Conservation (phyloP, 768 basidiomycete species). For the Brasilioporus rufonigricans region DNA sequence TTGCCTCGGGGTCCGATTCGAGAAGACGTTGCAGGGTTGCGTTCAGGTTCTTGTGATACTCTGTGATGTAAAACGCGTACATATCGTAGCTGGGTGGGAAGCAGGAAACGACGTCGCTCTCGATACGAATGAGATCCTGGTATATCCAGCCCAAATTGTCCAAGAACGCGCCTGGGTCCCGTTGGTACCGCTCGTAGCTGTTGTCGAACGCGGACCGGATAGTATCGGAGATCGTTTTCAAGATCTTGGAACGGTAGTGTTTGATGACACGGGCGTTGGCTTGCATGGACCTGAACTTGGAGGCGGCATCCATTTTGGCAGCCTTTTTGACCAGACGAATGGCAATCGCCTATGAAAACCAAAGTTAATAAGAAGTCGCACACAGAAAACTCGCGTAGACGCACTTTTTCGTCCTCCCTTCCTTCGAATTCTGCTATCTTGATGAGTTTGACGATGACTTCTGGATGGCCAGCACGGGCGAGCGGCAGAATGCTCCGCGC, state of each 20-base stretch:
- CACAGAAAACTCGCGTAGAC: background rate
- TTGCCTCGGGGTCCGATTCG: slow-evolving; percentile 80
- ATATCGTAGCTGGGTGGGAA: slow-evolving; percentile 95
- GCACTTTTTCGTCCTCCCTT: slow-evolving; percentile 89
- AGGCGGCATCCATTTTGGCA: slow-evolving; percentile 87
- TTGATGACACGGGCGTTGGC: slow-evolving; percentile 92
- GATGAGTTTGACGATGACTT: slow-evolving; percentile 87
- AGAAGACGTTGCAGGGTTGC: slow-evolving; percentile 67
- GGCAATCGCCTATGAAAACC: slow-evolving; percentile 71
- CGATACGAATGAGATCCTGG: slow-evolving; percentile 91
- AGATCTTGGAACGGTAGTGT: slow-evolving; percentile 89
- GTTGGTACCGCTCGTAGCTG: slow-evolving; percentile 59
- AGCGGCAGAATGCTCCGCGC: slow-evolving; percentile 77
- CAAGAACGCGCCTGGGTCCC: slow-evolving; percentile 71
- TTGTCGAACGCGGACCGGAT: slow-evolving; percentile 70
- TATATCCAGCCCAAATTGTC: slow-evolving; percentile 86
- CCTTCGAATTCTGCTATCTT: slow-evolving; percentile 96
- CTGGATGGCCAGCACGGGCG: slow-evolving; percentile 72
- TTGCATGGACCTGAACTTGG: slow-evolving; percentile 91
- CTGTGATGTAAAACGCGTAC: slow-evolving; percentile 74
- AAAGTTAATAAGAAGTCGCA: background rate
- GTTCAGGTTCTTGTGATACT: slow-evolving; percentile 88
- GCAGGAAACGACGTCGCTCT: slow-evolving; percentile 83
- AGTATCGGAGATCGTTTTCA: slow-evolving; percentile 74
- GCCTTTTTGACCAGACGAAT: slow-evolving; percentile 94